Base-by-base conservation (phyloP, 345 rosid species). In the Camelina sativa region DNA sequence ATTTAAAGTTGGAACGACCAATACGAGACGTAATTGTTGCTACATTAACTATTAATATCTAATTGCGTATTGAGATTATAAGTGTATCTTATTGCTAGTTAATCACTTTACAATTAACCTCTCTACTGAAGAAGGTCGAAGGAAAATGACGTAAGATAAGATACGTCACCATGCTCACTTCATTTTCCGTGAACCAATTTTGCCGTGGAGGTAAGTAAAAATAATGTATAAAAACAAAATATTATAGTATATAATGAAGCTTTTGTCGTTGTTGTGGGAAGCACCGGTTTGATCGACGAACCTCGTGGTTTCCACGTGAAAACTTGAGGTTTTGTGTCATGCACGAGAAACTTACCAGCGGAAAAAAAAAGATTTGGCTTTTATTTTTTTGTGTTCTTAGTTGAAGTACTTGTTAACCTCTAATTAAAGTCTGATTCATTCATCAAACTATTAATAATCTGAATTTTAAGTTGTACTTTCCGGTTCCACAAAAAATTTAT, bases 61-160 rank as follows among this genome's bases (percentile, higher is more conserved):
- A 34, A 74, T 65, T 55, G 58, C 71, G 55, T 65, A 58, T 57
- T 73, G 71, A 32, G 44, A 44, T 15, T 54, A 30, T 20, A 12
- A 43, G 63, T 64, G 71, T 55, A 43, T 63, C n/a, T 43, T 30
- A 73, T 52, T 40, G 62, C 58, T 51, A 64, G 62, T 72, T 72
- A 20, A 20, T 20, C 2, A 72, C 62, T 55, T 43, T 38, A 55
- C 7, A 64, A 28, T 28, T 28, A 28, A 62, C 28, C 71, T 54
- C 37, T 72, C 43, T 11, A 8, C 13, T 40, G 12, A 52, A 37
- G 10, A 41, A 30, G 70, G 76, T 63, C 71, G 64, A 46, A 73
- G 37, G 71, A 44, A 30, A 65, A 44, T 73, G 70, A 73, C 71
- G 48, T 73, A n/a, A 55, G 56, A 4, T 34, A 55, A 38, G 3